These are phyloP conservation scores for Liquidambar formosana DNA, from an alignment of 164 flowering plant species.

Conservation along the genomic window DNA sequence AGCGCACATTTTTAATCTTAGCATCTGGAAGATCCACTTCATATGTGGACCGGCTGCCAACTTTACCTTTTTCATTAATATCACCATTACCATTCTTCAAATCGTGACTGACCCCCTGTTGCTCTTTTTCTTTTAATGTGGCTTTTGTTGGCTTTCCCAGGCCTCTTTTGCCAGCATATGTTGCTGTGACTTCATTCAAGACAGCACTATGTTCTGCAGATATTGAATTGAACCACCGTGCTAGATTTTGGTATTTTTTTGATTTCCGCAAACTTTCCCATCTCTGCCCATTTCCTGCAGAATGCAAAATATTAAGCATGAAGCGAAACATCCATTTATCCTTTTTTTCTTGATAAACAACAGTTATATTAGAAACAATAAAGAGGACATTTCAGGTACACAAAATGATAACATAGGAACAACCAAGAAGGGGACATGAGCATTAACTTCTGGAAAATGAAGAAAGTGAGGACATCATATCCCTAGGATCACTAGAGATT, in stretches of 20 bases:
- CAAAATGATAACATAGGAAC: background rate
- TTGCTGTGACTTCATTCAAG: conserved; percentile 46
- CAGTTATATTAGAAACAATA: background rate
- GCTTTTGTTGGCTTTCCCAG: conserved; percentile 44
- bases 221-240: conserved; percentile 83
- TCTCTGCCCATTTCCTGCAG: conserved; percentile 76
- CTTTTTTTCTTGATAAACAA: too few relatives aligned
- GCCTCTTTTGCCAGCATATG: conserved; percentile 66
- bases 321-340: background rate
- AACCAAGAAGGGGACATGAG: background rate
- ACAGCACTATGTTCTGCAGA: conserved; percentile 43
- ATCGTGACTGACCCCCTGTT: conserved; percentile 25
- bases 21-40: conserved; percentile 95
- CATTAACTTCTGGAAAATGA: background rate
- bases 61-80: conserved; percentile 48
- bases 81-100: conserved; percentile 29
- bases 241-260: conserved; percentile 71
- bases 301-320: background rate
- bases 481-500: background rate
- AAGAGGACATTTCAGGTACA: background rate
- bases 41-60: conserved; percentile 28
- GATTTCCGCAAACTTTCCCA: conserved; percentile 95
- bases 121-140: conserved; percentile 46
- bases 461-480: background rate
- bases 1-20: conserved; percentile 73